Evolutionary conservation across 345 rosid genomes (phyloP), one percentile per base, ranked within the genome.

Genomic region (Linum lewisii): DNA sequence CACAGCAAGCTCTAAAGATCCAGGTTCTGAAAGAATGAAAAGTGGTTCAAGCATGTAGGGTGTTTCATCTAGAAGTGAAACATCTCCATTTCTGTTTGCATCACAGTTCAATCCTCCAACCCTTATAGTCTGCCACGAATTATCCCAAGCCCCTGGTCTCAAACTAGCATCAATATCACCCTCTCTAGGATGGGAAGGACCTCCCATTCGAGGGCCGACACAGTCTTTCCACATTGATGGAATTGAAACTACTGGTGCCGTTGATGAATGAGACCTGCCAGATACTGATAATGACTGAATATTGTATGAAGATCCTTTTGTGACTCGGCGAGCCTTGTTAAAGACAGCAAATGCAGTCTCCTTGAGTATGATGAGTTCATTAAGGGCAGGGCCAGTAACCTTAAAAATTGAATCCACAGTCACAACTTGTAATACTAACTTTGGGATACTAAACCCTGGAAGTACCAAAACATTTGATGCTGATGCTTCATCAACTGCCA

Each of bases 271-370:
- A 58, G 99, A 81, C 74, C 96, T 82, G 66, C 73, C 60, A 44
- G 86, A 77, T 47, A 74, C 57, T 63, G 94, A 83, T 54, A 86
- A 74, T 51, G 95, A 69, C 58, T 79, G 80, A 58, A 70, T 66
- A 68, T 94, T 92, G 73, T 68, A 71, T 23, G 82, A 70, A 38
- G 88, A 74, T 54, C 96, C 95, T 61, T 89, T 80, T 11, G 95
- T 80, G 73, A 90, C 77, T 74, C 97, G 78, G 42, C 97, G 80
- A 68, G 95, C 90, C 75, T 94, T 94, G 78, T 84, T 90, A 80
- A 90, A 94, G 34, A 94, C 84, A 65, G 88, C 81, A 76, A 94
- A 94, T 61, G 99, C 99, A 59, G 72, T 90, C 76, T 94, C 99
- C 76, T 94, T 94, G 67, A 90, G 95, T 61, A 90, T 72, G 63